Evolutionary conservation across 139 green algal species (phyloP), one percentile per base, ranked within the genome.

Genomic region (Parachlorella kessleri): DNA sequence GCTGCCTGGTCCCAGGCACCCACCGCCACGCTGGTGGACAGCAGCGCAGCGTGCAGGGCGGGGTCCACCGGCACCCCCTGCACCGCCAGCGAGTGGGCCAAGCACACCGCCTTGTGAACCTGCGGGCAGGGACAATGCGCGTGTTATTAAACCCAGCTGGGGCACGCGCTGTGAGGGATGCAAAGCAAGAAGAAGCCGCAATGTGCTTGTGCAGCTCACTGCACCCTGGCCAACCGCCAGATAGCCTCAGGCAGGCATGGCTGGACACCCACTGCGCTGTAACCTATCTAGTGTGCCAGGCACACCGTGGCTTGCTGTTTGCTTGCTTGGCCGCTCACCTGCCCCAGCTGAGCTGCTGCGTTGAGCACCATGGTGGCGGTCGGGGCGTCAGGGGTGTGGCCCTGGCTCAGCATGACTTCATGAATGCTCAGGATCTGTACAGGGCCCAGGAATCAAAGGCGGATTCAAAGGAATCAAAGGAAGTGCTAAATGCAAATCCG

Each of bases 351-450:
- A 18, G n/a, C 32, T 1, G 74, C 74, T 1, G 80, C 36, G 10
- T 23, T 7, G 35, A 85, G 65, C 24, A 85, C 66, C 32, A 55
- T 66, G 7, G 18, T 3, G 64, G 72, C 80, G 4, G 66, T 72
- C 30, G 80, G 5, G 23, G 48, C 72, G 23, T 85, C 80, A 4
- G 80, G 73, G 3, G 67, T 70, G 37, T 69, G 66, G 3, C 80
- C 74, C 1, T 24, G 7, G 4, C 21, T 38, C 53, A 77, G 30
- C 80, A 85, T 85, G 24, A 80, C n/a, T 18, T 81, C 55, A 37
- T 85, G 72, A 36, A 85, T 40, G 26, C 42, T 64, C 38, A 85
- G 40, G 37, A 85, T 73, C 71, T 85, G 55, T 32, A 55, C 2
- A 38, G 4, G 55, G 37, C 2, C 8, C 26, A 59, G 24, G 28